Evolutionary conservation across 257 asterid species (phyloP).

Genomic region (Leonotis leonurus): DNA sequence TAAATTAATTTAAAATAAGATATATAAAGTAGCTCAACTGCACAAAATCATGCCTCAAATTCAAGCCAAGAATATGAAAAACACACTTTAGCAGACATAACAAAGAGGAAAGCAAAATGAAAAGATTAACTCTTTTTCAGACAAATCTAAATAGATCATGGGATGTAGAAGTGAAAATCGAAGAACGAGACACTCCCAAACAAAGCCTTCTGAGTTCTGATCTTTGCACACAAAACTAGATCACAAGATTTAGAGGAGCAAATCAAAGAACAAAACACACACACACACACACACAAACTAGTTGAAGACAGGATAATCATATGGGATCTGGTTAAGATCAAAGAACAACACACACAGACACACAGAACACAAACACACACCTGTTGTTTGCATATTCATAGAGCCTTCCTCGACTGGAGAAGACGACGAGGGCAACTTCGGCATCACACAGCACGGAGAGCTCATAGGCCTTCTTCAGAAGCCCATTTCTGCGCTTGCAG

Average conservation of each 20-base stretch:
- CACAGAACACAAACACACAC: constrained; percentile 14
- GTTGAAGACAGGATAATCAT: not conserved
- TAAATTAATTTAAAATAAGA: not conserved
- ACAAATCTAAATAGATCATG: not conserved
- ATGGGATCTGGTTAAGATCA: not conserved
- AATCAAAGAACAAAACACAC: not conserved
- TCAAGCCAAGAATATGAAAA: not conserved
- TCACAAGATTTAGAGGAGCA: not conserved
- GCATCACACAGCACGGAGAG: constrained; percentile 86
- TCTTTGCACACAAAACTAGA: not conserved
- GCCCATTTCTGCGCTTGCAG: constrained; percentile 80
- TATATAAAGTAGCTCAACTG: not conserved
- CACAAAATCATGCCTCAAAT: not conserved
- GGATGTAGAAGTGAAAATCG: not conserved
- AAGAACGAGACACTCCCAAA: not conserved
- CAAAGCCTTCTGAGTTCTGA: not conserved
- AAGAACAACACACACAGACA: not conserved
- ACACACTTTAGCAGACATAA: not conserved
- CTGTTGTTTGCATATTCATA: constrained; percentile 87
- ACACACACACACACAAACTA: not conserved
- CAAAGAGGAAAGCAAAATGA: not conserved
- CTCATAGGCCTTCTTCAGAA: constrained; percentile 86
- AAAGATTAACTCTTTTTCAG: not conserved
- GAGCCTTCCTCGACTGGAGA: constrained; percentile 81
- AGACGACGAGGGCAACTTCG: constrained; percentile 83